Conservation (phyloP, 108 stramenopile species). For the Skeletonema costatum region DNA sequence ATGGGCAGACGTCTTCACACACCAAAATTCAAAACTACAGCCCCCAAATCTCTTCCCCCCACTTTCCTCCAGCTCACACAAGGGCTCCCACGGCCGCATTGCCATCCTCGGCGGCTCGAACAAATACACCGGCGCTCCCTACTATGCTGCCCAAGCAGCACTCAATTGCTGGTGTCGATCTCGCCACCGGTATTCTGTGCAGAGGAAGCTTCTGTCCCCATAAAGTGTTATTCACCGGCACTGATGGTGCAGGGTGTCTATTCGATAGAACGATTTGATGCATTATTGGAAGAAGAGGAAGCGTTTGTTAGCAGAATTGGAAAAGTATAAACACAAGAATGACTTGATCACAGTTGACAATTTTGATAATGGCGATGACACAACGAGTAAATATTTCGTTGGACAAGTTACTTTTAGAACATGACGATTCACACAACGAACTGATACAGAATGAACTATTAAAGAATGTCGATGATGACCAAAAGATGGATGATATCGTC, state of each 20-base stretch:
- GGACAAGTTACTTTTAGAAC: background rate
- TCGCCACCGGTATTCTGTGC: conserved; percentile 95
- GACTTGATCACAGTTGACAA: conserved; percentile 10
- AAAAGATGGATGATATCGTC: conserved; percentile 16
- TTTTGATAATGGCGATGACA: background rate
- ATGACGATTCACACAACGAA: background rate
- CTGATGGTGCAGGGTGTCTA: conserved; percentile 92
- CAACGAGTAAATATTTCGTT: background rate
- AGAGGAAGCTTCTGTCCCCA: conserved; percentile 87
- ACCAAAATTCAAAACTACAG: background rate
- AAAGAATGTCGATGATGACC: conserved; percentile 12
- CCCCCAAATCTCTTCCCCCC: conserved; percentile 51
- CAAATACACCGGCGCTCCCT: conserved; percentile 98
- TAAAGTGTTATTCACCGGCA: conserved; percentile 93
- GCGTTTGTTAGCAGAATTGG: conserved; percentile 13
- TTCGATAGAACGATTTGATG: conserved; percentile 61
- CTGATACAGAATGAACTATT: conserved; percentile 13
- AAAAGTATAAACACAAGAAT: conserved; percentile 7
- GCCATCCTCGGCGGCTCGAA: conserved; percentile 93
- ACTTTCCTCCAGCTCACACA: conserved; percentile 65
- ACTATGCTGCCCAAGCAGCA: conserved; percentile 92
- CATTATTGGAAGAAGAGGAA: conserved; percentile 1
- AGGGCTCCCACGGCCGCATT: conserved; percentile 93
- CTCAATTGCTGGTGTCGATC: conserved; percentile 92
- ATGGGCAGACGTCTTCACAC: conserved; percentile 30